Evolutionary conservation across 305 asterid genomes (phyloP).

Genomic region (Ajuga reptans): DNA sequence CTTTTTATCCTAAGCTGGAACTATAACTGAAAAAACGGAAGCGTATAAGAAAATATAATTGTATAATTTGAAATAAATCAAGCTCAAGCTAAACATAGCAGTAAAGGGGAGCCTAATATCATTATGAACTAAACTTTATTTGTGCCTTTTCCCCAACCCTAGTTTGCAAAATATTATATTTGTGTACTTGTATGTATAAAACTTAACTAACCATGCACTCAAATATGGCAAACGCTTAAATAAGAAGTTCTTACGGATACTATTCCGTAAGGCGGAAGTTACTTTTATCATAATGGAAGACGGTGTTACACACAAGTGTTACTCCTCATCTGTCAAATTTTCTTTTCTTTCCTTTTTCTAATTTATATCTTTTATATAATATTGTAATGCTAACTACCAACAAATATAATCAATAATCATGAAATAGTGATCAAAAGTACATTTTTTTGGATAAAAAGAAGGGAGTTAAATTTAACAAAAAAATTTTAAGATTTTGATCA

Average conservation of each 20-base stretch:
- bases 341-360: too few species aligned
- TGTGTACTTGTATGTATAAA: neutral
- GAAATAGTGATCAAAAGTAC: neutral
- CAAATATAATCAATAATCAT: constrained; percentile 13
- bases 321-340: neutral
- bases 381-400: constrained; percentile 1
- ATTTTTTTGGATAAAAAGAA: neutral
- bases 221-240: too few species aligned
- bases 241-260: too few species aligned
- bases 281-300: too few species aligned
- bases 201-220: neutral
- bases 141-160: neutral
- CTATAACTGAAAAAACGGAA: too few species aligned
- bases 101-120: neutral
- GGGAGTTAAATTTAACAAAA: too few species aligned
- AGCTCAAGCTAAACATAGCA: neutral
- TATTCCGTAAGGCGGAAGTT: too few species aligned
- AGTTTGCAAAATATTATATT: neutral
- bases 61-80: neutral
- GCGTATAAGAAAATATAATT: too few species aligned
- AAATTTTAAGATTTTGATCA: constrained; percentile 8
- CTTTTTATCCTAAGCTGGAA: too few species aligned
- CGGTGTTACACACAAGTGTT: too few species aligned
- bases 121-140: neutral
- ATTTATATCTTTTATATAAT: neutral